Base-by-base conservation (phyloP, 441 rosid genomes). In the Gossypium trilobum region DNA sequence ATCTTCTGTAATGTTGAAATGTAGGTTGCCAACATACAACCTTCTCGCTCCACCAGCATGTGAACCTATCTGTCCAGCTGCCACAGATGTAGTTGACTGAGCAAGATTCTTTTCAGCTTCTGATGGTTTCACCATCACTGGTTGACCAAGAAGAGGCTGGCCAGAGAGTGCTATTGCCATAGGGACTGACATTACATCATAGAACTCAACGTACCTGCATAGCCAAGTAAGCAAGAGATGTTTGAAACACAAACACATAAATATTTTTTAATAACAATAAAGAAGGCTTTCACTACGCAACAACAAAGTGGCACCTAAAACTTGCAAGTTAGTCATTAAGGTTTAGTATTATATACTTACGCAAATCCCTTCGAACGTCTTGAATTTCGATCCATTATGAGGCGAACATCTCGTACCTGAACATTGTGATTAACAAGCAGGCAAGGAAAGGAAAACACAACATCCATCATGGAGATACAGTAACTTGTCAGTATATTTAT, bases 111-210 rank as follows among this genome's bases (percentile, higher is more conserved):
- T 95, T 84, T 95, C 99, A 27, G 99, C 99, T 86, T 95, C 99
- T 22, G 98, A 95, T 51, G 99, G 98, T 76, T 95, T 95, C 75
- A 95, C 99, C 99, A 95, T 95, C 74, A 95, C 98, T 20, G 96
- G 92, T 78, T 82, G 88, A 74, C 99, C 93, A 82, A 85, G 98
- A 75, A 95, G 99, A 73, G 83, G 95, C 81, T 91, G 99, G 56
- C 99, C 99, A 78, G 97, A 91, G 78, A 95, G 92, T 71, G 99
- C 98, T 73, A 95, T 95, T 59, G 98, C 99, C 99, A 95, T 92
- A 70, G 99, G 98, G 39, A 95, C 99, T 17, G 99, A 89, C 99
- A 95, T 95, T 36, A 86, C 91, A 87, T 95, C 99, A 85, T 89
- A 92, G 72, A 95, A 95, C 80, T 95, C 98, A 68, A 92, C 82